Base-by-base conservation (phyloP, 1,284 basidiomycete genomes). In the Hymenochaete sp. region DNA sequence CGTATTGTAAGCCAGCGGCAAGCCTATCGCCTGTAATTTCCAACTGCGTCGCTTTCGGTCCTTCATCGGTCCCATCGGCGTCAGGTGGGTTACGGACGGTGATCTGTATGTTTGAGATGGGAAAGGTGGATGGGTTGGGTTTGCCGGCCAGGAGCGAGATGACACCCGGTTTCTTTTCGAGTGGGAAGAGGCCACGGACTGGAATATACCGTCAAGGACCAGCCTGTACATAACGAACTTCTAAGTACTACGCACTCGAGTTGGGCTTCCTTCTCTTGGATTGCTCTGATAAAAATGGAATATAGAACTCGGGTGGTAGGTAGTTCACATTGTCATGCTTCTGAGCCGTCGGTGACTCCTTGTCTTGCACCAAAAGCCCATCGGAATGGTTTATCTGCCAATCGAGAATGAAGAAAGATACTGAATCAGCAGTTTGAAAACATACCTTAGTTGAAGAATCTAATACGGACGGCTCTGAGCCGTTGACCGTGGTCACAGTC, bases 111-210 rank as follows among this genome's bases (percentile, higher is more conserved):
- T 79, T 78, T 5, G 80, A 79, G 62, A 98, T 85, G 1, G 93
- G 93, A 66, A 97, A 98, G 13, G 89, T 88, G 3, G 72, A 66
- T n/a, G 83, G 75, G 59, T 95, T 95, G 21, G 95, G 95, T 64
- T 87, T 87, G 35, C 84, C 84, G 0, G 82, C 81, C n/a, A 92
- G 75, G 48, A 96, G 72, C 13, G 90, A 93, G 46, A 97, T 82
- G 52, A 95, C 66, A 3, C 86, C 88, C 0, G 90, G 89, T 1
- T 66, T 71, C 16, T 66, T 65, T 63, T 97, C 93, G 36, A 91
- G 71, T 0, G 82, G 87, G 55, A 83, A 76, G 25, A 97, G 73
- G 25, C 65, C 63, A 40, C 73, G 68, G 48, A 77, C 76, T 77
- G 53, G 14, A 41, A 6, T 4, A 2, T 22, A 5, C 44, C n/a